Evolutionary conservation across 2,329 filamentous ascomycete genomes (phyloP).

Genomic region (Penicillium sp.): DNA sequence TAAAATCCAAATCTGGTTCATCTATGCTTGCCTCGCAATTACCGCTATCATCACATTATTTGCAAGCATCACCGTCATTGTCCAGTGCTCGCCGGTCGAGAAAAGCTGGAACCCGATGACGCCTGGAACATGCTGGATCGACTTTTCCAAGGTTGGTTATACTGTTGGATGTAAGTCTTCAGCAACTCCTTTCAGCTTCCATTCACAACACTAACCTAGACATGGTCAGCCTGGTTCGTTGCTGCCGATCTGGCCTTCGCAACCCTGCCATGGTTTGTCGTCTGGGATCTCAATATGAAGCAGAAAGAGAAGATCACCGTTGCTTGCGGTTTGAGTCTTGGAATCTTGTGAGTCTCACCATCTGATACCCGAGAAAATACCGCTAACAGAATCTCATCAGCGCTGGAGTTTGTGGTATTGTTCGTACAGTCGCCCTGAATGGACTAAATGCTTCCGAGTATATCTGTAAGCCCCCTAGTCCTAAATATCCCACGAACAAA

Average conservation of each 20-base stretch:
- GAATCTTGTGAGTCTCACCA: constrained; percentile 41
- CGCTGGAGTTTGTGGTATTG: constrained; percentile 28
- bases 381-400: constrained; percentile 10
- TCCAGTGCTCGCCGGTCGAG: constrained; percentile 22
- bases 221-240: constrained; percentile 23
- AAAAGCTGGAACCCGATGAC: constrained; percentile 22
- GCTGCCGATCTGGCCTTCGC: constrained; percentile 29
- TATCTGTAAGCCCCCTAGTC: constrained; percentile 12
- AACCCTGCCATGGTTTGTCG: constrained; percentile 49
- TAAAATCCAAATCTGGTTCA: constrained; percentile 26
- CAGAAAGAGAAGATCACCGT: constrained; percentile 53
- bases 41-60: constrained; percentile 22
- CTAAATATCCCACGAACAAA: neutral
- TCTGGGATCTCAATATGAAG: constrained; percentile 52
- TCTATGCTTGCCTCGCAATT: constrained; percentile 20
- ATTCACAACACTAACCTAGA: neutral
- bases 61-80: constrained; percentile 22
- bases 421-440: constrained; percentile 25
- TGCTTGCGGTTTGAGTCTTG: constrained; percentile 48
- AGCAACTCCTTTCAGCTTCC: neutral
- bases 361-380: neutral
- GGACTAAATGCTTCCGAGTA: constrained; percentile 26
- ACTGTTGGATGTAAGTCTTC: constrained; percentile 27
- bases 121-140: constrained; percentile 24
- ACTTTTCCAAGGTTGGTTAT: constrained; percentile 29